A percentile compares a stretch with the other conserved stretches of the same genome.
These are phyloP conservation scores for Fusarium sp. DNA, from an alignment of 2,329 filamentous ascomycete species.

Conservation along the genomic window DNA sequence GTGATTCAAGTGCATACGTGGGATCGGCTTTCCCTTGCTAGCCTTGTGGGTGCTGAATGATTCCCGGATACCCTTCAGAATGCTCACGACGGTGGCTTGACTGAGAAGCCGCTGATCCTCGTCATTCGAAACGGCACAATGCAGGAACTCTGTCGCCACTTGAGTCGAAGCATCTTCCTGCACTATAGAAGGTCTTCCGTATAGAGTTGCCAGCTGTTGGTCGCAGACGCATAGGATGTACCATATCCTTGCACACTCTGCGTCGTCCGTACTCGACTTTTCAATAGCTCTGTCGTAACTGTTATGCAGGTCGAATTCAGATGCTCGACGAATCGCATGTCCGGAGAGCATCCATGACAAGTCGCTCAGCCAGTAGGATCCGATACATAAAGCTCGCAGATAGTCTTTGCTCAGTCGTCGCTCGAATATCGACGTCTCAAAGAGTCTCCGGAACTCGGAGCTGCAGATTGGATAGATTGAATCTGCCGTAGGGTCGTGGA, in stretches of 20 bases:
- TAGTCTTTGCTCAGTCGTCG: slow-evolving; percentile 55
- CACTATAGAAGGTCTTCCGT: slow-evolving; percentile 65
- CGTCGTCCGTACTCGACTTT: slow-evolving; percentile 47
- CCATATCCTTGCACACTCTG: slow-evolving; percentile 66
- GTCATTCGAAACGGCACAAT: slow-evolving; percentile 57
- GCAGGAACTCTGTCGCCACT: slow-evolving; percentile 63
- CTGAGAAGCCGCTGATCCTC: slow-evolving; percentile 64
- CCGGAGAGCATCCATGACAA: slow-evolving; percentile 69
- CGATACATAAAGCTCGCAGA: slow-evolving; percentile 67
- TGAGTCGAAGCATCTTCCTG: slow-evolving; percentile 64
- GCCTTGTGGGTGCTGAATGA: slow-evolving; percentile 57
- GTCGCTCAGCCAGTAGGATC: slow-evolving; percentile 69
- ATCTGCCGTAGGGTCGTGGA: slow-evolving; percentile 63
- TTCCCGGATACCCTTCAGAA: slow-evolving; percentile 62
- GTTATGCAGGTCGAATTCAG: slow-evolving; percentile 54
- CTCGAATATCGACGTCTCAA: slow-evolving; percentile 54
- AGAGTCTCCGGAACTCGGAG: slow-evolving; percentile 62
- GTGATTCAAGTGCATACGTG: slow-evolving; percentile 61
- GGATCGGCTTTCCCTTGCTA: slow-evolving; percentile 61
- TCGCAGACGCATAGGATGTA: slow-evolving; percentile 68
- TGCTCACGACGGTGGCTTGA: slow-evolving; percentile 65
- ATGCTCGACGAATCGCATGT: slow-evolving; percentile 57
- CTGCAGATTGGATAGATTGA: slow-evolving; percentile 61
- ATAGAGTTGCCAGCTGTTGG: slow-evolving; percentile 68
- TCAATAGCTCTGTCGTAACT: slow-evolving; percentile 50